Percentiles rank a stretch among this genome's conserved stretches.
Conservation (phyloP, 179 eudicot genomes). For the Beta macrorhiza region DNA sequence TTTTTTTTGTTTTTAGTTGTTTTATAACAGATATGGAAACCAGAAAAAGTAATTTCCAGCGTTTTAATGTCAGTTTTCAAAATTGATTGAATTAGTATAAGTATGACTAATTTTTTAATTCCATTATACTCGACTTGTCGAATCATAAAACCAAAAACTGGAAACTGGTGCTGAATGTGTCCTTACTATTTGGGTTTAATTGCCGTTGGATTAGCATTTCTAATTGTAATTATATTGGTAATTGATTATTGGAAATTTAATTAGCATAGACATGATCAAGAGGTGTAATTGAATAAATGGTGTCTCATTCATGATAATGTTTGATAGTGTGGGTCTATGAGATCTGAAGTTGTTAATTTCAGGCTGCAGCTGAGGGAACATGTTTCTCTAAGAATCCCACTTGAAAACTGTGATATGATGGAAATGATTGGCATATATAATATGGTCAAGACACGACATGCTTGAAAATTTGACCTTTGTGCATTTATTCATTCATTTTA, state of each 20-base stretch:
- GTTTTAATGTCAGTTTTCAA: no score
- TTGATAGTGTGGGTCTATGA: slow-evolving; percentile 9
- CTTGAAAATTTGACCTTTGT: slow-evolving; percentile 7
- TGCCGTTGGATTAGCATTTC: not conserved
- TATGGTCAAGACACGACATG: slow-evolving; percentile 22
- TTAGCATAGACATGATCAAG: not conserved
- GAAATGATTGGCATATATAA: slow-evolving; percentile 14
- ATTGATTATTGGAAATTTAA: not conserved
- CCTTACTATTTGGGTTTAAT: not conserved
- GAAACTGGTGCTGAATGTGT: no score
- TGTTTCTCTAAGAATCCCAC: not conserved
- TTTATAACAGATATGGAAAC: no score
- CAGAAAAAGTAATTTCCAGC: no score
- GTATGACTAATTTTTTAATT: no score
- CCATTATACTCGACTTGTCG: no score
- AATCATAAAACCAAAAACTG: no score
- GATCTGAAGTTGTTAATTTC: slow-evolving; percentile 9
- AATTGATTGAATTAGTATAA: no score
- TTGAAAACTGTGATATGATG: slow-evolving; percentile 13
- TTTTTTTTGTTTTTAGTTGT: no score
- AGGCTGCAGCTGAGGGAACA: slow-evolving; percentile 8
- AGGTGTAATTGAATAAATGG: not conserved
- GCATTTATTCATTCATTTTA: not conserved
- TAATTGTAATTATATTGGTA: not conserved
- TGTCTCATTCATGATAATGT: not conserved